Base-by-base conservation (phyloP, 805 yeast genomes). In the Candida broadrunensis region DNA sequence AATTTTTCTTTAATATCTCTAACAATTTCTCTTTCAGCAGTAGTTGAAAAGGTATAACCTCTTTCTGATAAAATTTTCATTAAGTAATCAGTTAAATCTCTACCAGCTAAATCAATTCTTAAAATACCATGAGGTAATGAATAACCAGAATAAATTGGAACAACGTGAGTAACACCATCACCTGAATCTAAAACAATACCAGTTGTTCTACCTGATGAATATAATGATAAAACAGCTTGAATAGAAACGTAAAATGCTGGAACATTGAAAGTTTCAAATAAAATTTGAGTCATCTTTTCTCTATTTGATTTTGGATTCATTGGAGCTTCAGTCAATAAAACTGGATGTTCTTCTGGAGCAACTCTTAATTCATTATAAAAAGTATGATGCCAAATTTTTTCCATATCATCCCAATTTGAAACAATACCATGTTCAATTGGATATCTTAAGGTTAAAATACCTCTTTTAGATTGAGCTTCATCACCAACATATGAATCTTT, bases 331-430 rank as follows among this genome's bases (percentile, higher is more conserved):
- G 99, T 93, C 77, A 93, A 84, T 72, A 93, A 78, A 61, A 91
- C 96, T 71, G 98, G 97, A 82, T 93, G 99, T 78, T 93, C 99
- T 77, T 93, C 99, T 75, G 98, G 98, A 47, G 97, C 97, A 71
- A 93, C 97, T 80, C 98, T 88, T 77, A 93, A 85, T 79, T 93
- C 99, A 78, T 93, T 93, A 91, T 90, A 91, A 83, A 93, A 93
- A 61, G 98, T 93, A 83, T 93, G 99, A 76, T 93, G 98, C 99
- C 99, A 93, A 81, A 93, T 93, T 79, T 91, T 91, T 80, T 93
- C 99, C 99, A 93, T 93, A 70, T 93, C 99, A 72, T 91, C 97
- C 99, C 99, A 93, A 89, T 93, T 89, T 76, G 96, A 91, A 54
- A 93, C 98, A 60, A 93, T 89, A 87, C 99, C 99, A 81, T 93